Percentiles rank a stretch among this genome's conserved stretches.
phyloP scores from a whole-genome alignment of 306 rosid species.

The Quercus ilex region DNA sequence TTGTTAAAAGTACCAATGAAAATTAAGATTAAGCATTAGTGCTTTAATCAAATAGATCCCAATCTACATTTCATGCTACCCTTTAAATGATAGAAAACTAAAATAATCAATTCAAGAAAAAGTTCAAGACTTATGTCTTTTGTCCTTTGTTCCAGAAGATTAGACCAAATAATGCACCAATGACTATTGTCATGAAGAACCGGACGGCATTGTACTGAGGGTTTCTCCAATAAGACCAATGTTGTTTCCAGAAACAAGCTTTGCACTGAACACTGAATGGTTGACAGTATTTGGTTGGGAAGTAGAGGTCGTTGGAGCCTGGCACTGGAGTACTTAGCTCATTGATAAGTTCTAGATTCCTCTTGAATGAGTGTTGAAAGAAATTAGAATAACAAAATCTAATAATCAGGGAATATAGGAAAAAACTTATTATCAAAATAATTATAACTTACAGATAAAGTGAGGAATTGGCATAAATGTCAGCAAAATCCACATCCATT shows the following conservation, averaged over 20 bases:
- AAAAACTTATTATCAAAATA: not conserved
- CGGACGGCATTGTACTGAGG: conserved; percentile 49
- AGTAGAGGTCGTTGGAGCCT: conserved; percentile 53
- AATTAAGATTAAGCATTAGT: not conserved
- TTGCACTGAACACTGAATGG: conserved; percentile 48
- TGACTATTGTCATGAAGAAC: conserved; percentile 34
- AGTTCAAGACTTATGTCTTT: conserved; percentile 32
- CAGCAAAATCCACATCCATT: conserved; percentile 56
- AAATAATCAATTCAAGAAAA: not conserved
- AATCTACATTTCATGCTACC: not conserved
- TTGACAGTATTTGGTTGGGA: conserved; percentile 63
- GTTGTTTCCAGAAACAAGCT: conserved; percentile 85
- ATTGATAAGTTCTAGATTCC: conserved; percentile 50
- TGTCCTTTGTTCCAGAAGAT: conserved; percentile 61
- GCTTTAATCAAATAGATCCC: not conserved
- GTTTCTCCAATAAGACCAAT: conserved; percentile 78
- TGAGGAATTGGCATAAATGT: conserved; percentile 45
- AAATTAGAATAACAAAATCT: not conserved
- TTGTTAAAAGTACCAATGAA: not conserved
- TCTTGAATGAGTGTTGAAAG: conserved; percentile 31
- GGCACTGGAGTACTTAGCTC: conserved; percentile 49
- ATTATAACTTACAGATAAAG: conserved; percentile 45
- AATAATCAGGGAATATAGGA: not conserved
- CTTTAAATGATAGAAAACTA: not conserved
- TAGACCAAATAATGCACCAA: conserved; percentile 53